Base-by-base conservation (phyloP, 805 yeast species). In the Lachancea lanzarotensis region DNA sequence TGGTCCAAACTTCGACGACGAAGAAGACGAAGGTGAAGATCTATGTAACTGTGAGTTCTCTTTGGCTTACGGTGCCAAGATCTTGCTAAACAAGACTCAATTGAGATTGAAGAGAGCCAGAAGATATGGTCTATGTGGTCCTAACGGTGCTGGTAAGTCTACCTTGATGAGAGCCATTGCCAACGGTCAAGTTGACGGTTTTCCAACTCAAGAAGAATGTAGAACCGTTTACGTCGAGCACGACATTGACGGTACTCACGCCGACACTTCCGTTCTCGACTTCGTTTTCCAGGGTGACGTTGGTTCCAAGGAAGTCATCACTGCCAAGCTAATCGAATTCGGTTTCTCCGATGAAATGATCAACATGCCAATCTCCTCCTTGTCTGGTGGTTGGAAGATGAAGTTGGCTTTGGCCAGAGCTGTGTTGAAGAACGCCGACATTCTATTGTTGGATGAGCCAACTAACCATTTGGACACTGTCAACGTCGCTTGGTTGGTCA, bases 381-480 rank as follows among this genome's bases (percentile, higher is more conserved):
- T 93, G 63, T 93, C 98, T 68, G 98, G 98, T 84, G 98, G 98
- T 82, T 91, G 98, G 98, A 93, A 93, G 84, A 91, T 91, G 98
- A 93, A 93, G 78, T 82, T 91, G 73, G 98, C 98, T 70, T 81
- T 91, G 67, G 98, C 98, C 63, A 88, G 97, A 78, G 98, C 98
- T 68, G 97, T 91, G 67, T 82, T 91, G 76, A 87, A 86, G 81
- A 90, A 90, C 76, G 98, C 98, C 67, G 95, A 87, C 74, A 93
- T 91, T 69, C 79, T 91, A 73, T 79, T 91, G 74, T 84, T 91
- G 73, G 98, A 91, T 80, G 98, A 91, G 82, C 98, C 98, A 77
- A 91, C 98, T 69, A 91, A 91, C 86, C 98, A 93, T 81, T 86
- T 93, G 85, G 98, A 93, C 78, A 90, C 96, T 65, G 97, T 90